Conservation (phyloP, 2,329 filamentous ascomycete genomes). For the Bisporella sp. region DNA sequence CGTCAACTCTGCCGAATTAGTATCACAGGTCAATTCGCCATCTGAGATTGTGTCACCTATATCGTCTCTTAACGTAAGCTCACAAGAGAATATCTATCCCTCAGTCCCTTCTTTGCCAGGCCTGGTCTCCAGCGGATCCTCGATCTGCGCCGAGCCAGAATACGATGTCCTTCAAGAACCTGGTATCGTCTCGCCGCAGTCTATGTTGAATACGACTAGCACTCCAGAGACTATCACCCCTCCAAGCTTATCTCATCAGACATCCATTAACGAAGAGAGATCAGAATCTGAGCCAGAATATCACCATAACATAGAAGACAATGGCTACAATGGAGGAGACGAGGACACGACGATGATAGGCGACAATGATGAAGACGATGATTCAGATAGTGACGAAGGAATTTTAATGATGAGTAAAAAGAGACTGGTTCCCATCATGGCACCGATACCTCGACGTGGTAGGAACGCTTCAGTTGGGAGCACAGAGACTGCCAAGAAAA, state of each 20-base stretch:
- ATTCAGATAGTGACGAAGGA: slow-evolving; percentile 27
- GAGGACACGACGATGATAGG: slow-evolving; percentile 10
- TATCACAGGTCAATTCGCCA: slow-evolving; percentile 17
- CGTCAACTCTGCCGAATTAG: slow-evolving; percentile 29
- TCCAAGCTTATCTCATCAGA: slow-evolving; percentile 18
- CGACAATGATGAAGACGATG: slow-evolving; percentile 18
- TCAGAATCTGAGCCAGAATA: neutral
- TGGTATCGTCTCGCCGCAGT: slow-evolving; percentile 35
- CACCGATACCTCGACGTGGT: slow-evolving; percentile 39
- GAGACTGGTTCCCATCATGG: slow-evolving; percentile 34
- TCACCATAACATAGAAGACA: neutral
- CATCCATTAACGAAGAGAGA: slow-evolving; percentile 4
- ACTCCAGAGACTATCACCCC: slow-evolving; percentile 24
- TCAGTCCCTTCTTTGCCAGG: slow-evolving; percentile 59
- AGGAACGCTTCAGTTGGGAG: slow-evolving; percentile 55
- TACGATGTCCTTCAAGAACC: slow-evolving; percentile 50
- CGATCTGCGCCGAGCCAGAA: slow-evolving; percentile 55
- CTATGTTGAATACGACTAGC: slow-evolving; percentile 12
- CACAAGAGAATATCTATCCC: slow-evolving; percentile 34
- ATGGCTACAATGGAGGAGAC: slow-evolving; percentile 20
- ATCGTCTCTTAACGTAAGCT: slow-evolving; percentile 42
- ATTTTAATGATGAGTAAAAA: slow-evolving; percentile 22
- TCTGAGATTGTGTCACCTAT: slow-evolving; percentile 23
- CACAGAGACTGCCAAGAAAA: slow-evolving; percentile 57
- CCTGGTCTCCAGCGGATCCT: slow-evolving; percentile 56